Evolutionary conservation across 495 filamentous ascomycete species (phyloP).

Genomic region (Hamigera avellanea): DNA sequence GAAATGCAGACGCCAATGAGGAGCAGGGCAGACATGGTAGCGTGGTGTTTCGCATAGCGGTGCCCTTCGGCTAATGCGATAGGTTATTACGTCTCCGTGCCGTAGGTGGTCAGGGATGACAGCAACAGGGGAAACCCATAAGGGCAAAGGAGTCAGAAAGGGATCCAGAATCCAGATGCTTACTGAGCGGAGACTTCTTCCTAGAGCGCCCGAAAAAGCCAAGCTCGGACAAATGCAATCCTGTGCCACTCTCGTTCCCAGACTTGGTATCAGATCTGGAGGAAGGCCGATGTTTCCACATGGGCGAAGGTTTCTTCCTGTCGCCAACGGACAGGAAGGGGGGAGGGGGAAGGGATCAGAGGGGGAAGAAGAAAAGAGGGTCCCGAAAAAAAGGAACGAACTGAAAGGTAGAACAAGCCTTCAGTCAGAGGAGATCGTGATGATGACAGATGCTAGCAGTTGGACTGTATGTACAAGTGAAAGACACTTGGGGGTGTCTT

Average conservation of each 20-base stretch:
- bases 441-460: no score
- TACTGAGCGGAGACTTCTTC: constrained; percentile 24
- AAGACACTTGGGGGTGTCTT: no score
- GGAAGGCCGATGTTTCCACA: constrained; percentile 37
- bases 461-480: no score
- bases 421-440: no score
- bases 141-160: constrained; percentile 4
- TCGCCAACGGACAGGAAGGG: no score
- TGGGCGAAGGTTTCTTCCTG: constrained; percentile 10
- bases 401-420: no score
- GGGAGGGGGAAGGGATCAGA: no score
- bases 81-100: constrained; percentile 5
- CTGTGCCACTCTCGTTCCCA: constrained; percentile 18
- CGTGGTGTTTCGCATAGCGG: constrained; percentile 9
- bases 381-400: no score
- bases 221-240: constrained; percentile 21
- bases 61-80: neutral
- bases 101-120: constrained; percentile 2
- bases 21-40: constrained; percentile 2
- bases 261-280: constrained; percentile 33
- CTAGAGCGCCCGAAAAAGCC: constrained; percentile 29
- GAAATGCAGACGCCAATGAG: no score
- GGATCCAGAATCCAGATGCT: constrained; percentile 12
- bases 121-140: constrained; percentile 2
- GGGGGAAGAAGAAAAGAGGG: no score